phyloP scores from a whole-genome alignment of 1,284 basidiomycete species.

The Xanthoconium separans region DNA sequence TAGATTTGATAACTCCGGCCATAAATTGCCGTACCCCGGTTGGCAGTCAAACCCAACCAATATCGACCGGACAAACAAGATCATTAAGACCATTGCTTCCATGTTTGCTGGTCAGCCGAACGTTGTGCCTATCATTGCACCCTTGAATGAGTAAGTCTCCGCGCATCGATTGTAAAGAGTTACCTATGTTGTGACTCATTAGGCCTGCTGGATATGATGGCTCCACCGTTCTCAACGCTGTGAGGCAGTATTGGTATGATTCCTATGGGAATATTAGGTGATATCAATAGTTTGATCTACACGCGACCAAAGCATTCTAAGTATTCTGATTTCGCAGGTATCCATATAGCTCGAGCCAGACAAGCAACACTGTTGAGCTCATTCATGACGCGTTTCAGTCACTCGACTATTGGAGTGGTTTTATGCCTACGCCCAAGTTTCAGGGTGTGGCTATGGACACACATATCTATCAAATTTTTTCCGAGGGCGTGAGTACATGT shows the following conservation, averaged over 20 bases:
- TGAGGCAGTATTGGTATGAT: conserved; percentile 72
- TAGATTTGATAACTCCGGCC: conserved; percentile 89
- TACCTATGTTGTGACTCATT: background rate
- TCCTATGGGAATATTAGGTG: conserved; percentile 76
- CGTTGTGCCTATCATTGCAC: conserved; percentile 72
- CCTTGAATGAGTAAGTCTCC: conserved; percentile 68
- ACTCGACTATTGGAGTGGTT: conserved; percentile 72
- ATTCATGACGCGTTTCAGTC: conserved; percentile 88
- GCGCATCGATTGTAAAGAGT: background rate
- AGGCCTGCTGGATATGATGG: conserved; percentile 81
- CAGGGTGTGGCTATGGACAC: conserved; percentile 81
- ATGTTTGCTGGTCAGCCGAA: conserved; percentile 55
- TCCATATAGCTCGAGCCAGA: conserved; percentile 56
- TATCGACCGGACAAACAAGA: conserved; percentile 66
- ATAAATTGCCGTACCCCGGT: conserved; percentile 56
- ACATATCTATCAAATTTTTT: conserved; percentile 83
- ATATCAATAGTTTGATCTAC: conserved; percentile 9
- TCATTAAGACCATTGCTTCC: conserved; percentile 64
- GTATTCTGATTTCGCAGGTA: conserved; percentile 37
- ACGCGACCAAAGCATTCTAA: background rate
- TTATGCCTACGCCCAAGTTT: conserved; percentile 57
- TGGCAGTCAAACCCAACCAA: conserved; percentile 75
- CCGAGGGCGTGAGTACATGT: conserved; percentile 44
- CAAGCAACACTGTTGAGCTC: conserved; percentile 65
- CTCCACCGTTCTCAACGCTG: conserved; percentile 50